Evolutionary conservation across 495 filamentous ascomycete species (phyloP), one percentile per base, ranked within the genome.

Genomic region (Aspergillus heteromorphus): DNA sequence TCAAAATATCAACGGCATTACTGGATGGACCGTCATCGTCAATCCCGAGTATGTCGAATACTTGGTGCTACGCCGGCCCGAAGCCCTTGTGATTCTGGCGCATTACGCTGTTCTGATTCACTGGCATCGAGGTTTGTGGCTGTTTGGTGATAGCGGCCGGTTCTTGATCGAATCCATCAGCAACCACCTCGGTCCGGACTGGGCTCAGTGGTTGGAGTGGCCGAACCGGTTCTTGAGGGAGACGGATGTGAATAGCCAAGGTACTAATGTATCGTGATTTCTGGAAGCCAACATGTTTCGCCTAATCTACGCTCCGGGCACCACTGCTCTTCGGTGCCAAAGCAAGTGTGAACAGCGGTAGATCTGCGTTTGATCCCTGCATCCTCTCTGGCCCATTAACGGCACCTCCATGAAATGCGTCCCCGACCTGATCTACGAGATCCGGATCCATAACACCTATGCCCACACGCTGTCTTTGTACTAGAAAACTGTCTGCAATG

Each of bases 361-460:
- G 40, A 47, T 81, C 23, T 81, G 77, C 42, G 60, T 56, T 3
- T 81, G 69, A 69, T 76, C 77, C 2, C 48, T 70, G n/a, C 62
- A 74, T 14, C 77, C 76, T 17, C 36, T 72, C 11, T 79, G 70
- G 67, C 56, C 43, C 14, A 57, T 55, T 2, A 67, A 70, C 31
- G 65, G 65, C 4, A 45, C 41, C n/a, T 23, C 41, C 6, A 56
- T 48, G 49, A 38, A 48, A 25, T 82, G 77, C 52, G 75, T 76
- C n/a, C 73, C 65, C 56, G 72, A 80, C 55, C 63, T 74, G 51
- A 49, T 41, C 23, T 60, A 70, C 20, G 66, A 76, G 18, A 70
- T 66, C 1, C 77, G 71, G 70, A 52, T 53, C 23, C 72, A 66
- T 56, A 57, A 66, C 13, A 63, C 67, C 29, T 55, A 60, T 54